Percentiles rank a stretch among this genome's conserved stretches.
Conservation (phyloP, 768 basidiomycete genomes). For the Boletus coccyginus region DNA sequence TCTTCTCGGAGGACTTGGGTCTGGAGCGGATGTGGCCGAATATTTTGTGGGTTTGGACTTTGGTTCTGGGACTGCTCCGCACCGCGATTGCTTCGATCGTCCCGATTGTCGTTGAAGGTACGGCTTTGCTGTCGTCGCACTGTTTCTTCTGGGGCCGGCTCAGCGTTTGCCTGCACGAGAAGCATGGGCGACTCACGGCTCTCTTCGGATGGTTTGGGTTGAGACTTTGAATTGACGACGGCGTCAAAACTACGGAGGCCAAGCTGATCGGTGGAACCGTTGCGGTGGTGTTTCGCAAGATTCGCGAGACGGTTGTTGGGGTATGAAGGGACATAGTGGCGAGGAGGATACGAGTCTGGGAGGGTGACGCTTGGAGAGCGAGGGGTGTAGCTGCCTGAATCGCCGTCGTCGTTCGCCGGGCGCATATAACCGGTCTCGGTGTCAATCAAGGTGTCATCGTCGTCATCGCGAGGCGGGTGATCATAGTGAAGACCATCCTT, state of each 20-base stretch:
- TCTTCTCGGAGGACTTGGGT: slow-evolving; percentile 53
- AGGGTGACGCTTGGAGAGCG: slow-evolving; percentile 63
- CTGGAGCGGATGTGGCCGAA: slow-evolving; percentile 37
- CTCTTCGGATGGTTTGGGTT: slow-evolving; percentile 26
- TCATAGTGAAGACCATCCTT: slow-evolving; percentile 38
- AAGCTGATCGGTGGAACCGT: slow-evolving; percentile 59
- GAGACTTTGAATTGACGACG: slow-evolving; percentile 47
- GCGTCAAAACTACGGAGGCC: slow-evolving; percentile 60
- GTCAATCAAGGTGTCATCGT: slow-evolving; percentile 46
- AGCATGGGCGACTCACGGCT: slow-evolving; percentile 26
- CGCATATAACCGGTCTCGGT: slow-evolving; percentile 34
- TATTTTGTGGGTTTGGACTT: slow-evolving; percentile 18
- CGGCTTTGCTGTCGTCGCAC: slow-evolving; percentile 21
- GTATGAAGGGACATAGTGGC: slow-evolving; percentile 31
- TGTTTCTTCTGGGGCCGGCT: slow-evolving; percentile 19
- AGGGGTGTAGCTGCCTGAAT: slow-evolving; percentile 61
- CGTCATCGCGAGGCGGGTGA: slow-evolving; percentile 42
- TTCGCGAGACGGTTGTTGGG: slow-evolving; percentile 32
- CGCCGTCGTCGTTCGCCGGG: slow-evolving; percentile 39
- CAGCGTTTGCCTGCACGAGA: slow-evolving; percentile 12
- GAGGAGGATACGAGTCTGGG: slow-evolving; percentile 43
- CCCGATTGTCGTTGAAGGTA: slow-evolving; percentile 17
- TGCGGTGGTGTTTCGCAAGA: slow-evolving; percentile 50
- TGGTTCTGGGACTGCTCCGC: slow-evolving; percentile 22
- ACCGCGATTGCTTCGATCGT: slow-evolving; percentile 20